Evolutionary conservation across 2,329 filamentous ascomycete species (phyloP).

Genomic region (Phaeomoniella chlamydospora): DNA sequence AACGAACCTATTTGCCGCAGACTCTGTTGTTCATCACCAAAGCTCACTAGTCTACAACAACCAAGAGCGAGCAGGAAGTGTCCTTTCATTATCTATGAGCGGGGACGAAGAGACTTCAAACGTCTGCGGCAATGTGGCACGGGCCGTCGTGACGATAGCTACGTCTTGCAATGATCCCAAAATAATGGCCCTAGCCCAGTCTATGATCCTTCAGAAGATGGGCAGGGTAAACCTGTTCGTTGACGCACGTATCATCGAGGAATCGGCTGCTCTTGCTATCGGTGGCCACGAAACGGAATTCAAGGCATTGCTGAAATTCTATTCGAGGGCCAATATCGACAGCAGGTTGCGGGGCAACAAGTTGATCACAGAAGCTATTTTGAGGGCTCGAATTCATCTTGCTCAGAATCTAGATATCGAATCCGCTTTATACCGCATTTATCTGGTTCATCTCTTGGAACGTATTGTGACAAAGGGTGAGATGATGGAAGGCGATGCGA

Average conservation of each 20-base stretch:
- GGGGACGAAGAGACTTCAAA: conserved; percentile 66
- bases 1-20: neutral
- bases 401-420: conserved; percentile 52
- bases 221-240: conserved; percentile 67
- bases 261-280: conserved; percentile 64
- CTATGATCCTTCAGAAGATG: conserved; percentile 93
- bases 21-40: conserved; percentile 14
- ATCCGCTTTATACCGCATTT: conserved; percentile 68
- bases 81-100: conserved; percentile 61
- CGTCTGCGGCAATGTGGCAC: conserved; percentile 79
- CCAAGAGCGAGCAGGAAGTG: conserved; percentile 49
- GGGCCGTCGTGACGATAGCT: conserved; percentile 85
- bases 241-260: conserved; percentile 72
- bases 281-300: conserved; percentile 71
- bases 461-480: conserved; percentile 84
- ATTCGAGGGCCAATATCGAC: conserved; percentile 58
- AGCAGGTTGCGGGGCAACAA: conserved; percentile 56
- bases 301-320: conserved; percentile 71
- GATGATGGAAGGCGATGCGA: conserved; percentile 57
- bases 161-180: conserved; percentile 71
- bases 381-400: conserved; percentile 65
- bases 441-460: conserved; percentile 71
- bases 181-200: conserved; percentile 82
- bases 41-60: conserved; percentile 11
- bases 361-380: conserved; percentile 56